Percentiles rank a stretch among this genome's conserved stretches.
Evolutionary conservation across 2,329 filamentous ascomycete genomes (phyloP).

Genomic region (Didymella segeticola): DNA sequence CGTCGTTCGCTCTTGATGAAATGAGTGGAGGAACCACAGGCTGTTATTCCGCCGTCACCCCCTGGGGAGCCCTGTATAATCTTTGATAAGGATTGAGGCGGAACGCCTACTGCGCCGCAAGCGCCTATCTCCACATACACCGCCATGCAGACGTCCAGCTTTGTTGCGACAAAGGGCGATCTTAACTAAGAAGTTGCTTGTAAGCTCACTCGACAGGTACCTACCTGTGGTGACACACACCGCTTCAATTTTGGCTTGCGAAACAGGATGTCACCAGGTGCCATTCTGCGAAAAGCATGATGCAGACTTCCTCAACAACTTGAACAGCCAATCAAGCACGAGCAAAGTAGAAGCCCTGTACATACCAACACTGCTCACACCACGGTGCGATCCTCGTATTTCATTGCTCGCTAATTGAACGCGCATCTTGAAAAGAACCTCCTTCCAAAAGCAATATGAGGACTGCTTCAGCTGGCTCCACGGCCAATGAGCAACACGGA

Average conservation of each 20-base stretch:
- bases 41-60: slow-evolving; percentile 4
- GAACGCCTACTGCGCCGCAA: slow-evolving; percentile 1
- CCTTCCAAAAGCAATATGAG: too few species aligned
- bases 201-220: background rate
- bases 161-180: background rate
- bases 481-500: too few species aligned
- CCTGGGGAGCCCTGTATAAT: background rate
- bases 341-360: background rate
- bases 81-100: background rate
- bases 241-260: background rate
- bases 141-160: background rate
- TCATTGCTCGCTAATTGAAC: too few species aligned
- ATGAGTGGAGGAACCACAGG: slow-evolving; percentile 10
- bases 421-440: too few species aligned
- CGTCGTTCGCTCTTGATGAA: slow-evolving; percentile 1
- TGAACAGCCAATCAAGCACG: background rate
- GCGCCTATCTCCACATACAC: slow-evolving; percentile 13
- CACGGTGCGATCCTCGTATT: too few species aligned
- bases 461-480: too few species aligned
- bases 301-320: slow-evolving; percentile 7
- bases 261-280: background rate
- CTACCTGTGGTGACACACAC: slow-evolving; percentile 16
- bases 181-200: background rate
- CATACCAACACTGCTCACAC: background rate
- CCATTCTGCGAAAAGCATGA: background rate